Conservation (phyloP, 2,329 filamentous ascomycete species). For the Epicoccum nigrum region DNA sequence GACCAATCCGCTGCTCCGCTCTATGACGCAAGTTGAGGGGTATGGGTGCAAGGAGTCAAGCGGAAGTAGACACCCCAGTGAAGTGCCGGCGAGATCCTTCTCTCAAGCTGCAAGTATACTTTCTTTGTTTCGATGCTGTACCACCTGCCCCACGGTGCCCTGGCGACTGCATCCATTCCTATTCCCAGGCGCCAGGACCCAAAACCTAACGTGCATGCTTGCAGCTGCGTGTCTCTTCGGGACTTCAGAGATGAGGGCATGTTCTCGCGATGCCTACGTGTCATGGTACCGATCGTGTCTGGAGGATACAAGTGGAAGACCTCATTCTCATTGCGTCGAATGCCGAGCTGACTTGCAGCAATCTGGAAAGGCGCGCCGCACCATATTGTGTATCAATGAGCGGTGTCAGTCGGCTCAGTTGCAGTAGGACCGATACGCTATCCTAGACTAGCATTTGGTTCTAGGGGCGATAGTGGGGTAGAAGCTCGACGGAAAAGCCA, state of each 20-base stretch:
- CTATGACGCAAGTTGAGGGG: conserved; percentile 31
- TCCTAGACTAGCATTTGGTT: conserved; percentile 21
- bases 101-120: neutral
- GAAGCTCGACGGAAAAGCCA: conserved; percentile 17
- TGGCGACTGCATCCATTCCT: conserved; percentile 2
- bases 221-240: neutral
- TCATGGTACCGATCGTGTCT: neutral
- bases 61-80: conserved; percentile 9
- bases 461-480: conserved; percentile 24
- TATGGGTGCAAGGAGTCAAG: conserved; percentile 13
- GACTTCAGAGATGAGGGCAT: neutral
- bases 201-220: conserved; percentile 3
- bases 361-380: conserved; percentile 17
- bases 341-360: conserved; percentile 16
- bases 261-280: neutral
- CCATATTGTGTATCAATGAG: conserved; percentile 22
- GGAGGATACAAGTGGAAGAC: neutral
- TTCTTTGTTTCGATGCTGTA: conserved; percentile 3
- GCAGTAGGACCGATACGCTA: conserved; percentile 31
- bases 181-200: conserved; percentile 8
- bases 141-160: neutral
- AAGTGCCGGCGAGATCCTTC: conserved; percentile 10
- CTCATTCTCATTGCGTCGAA: conserved; percentile 7
- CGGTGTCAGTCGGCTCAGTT: conserved; percentile 30
- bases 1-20: conserved; percentile 1